These are phyloP conservation scores for Ceratobasidium sp. DNA, from an alignment of 1,284 basidiomycete genomes.

Conservation along the genomic window DNA sequence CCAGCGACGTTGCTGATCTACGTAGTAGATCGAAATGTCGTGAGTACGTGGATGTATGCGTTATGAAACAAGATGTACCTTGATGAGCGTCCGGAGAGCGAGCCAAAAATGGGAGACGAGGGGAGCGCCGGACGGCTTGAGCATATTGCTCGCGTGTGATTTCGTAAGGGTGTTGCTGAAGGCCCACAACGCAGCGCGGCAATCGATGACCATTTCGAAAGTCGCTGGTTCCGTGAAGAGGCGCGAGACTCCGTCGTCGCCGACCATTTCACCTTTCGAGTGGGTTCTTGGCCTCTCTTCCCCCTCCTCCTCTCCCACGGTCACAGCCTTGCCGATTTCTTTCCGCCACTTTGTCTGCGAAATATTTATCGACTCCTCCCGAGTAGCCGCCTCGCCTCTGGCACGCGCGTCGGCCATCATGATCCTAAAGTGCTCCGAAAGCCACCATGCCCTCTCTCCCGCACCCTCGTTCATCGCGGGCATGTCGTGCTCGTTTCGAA, in stretches of 20 bases:
- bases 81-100: not conserved
- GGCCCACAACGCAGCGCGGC: not conserved
- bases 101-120: conserved; percentile 13
- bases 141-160: not conserved
- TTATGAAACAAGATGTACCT: not conserved
- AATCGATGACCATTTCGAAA: not conserved
- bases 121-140: not conserved
- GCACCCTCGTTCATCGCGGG: not conserved
- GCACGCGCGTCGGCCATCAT: not conserved
- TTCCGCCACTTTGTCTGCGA: not conserved
- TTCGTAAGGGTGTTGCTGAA: not conserved
- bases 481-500: conserved; percentile 7
- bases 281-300: not conserved
- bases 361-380: not conserved
- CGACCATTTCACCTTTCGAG: not conserved
- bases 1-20: too few relatives aligned
- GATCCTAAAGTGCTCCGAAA: not conserved
- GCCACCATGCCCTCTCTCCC: not conserved
- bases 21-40: too few relatives aligned
- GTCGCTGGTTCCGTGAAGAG: not conserved
- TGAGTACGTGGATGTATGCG: too few relatives aligned
- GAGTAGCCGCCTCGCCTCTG: not conserved
- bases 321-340: not conserved
- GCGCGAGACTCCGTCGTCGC: not conserved
- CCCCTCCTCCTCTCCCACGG: not conserved